Conservation (phyloP, 768 basidiomycete genomes). For the Boletus rubescentipes region DNA sequence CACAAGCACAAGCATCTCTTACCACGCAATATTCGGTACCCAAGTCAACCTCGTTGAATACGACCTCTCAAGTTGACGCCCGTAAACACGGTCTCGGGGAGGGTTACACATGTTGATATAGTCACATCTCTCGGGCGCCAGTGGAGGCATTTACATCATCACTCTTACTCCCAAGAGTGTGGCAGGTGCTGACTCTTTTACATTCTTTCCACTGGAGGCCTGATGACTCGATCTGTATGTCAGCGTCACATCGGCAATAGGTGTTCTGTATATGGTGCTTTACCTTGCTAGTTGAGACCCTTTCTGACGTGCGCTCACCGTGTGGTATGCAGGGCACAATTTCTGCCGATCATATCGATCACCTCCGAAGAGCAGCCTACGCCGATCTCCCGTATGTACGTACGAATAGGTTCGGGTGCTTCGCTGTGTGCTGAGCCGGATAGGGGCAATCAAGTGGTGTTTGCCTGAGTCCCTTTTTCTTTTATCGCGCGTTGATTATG, state of each 20-base stretch:
- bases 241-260: constrained; percentile 65
- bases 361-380: constrained; percentile 57
- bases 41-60: constrained; percentile 43
- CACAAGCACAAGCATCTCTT: constrained; percentile 37
- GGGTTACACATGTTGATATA: constrained; percentile 18
- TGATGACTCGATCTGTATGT: constrained; percentile 51
- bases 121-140: neutral
- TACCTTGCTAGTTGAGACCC: constrained; percentile 8
- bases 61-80: constrained; percentile 40
- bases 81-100: constrained; percentile 32
- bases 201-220: constrained; percentile 60
- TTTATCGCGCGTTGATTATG: constrained; percentile 49
- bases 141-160: constrained; percentile 4
- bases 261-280: constrained; percentile 49
- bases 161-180: neutral
- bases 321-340: constrained; percentile 49
- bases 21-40: constrained; percentile 38
- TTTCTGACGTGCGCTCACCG: constrained; percentile 1
- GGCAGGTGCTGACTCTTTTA: constrained; percentile 32
- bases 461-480: neutral
- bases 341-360: constrained; percentile 53
- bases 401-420: constrained; percentile 30
- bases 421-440: neutral
- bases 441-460: neutral
- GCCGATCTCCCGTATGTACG: constrained; percentile 49